A percentile compares a stretch with the other conserved stretches of the same genome.
Conservation (phyloP, 306 rosid genomes). For the Acmispon strigosus region DNA sequence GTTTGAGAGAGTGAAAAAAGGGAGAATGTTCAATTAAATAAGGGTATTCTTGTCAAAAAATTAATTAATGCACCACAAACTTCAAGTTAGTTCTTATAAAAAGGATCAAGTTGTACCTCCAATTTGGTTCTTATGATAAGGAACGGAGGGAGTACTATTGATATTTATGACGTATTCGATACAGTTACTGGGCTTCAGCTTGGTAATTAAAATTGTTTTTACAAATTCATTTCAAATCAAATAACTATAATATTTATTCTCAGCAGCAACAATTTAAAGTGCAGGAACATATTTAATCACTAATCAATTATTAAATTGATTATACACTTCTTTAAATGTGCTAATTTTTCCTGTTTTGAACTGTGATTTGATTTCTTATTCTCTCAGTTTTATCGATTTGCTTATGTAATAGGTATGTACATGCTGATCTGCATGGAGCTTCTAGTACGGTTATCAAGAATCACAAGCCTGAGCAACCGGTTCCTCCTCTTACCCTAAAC, state of each 20-base stretch:
- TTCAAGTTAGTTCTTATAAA: too few species aligned
- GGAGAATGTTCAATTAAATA: too few species aligned
- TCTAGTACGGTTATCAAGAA: conserved; percentile 89
- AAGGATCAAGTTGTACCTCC: too few species aligned
- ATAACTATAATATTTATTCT: not conserved
- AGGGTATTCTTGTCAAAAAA: too few species aligned
- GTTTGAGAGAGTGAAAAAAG: too few species aligned
- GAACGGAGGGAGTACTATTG: too few species aligned
- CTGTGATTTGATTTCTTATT: conserved; percentile 24
- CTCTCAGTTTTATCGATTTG: conserved; percentile 28
- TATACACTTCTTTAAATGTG: not conserved
- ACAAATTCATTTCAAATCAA: not conserved
- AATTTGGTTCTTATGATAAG: too few species aligned
- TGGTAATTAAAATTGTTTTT: not conserved
- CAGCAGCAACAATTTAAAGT: not conserved
- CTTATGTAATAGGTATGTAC: conserved; percentile 65
- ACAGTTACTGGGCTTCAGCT: too few species aligned
- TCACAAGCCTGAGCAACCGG: conserved; percentile 80
- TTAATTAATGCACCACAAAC: too few species aligned
- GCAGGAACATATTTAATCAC: not conserved
- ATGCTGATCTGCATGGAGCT: conserved; percentile 97
- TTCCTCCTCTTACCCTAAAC: conserved; percentile 87
- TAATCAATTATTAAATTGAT: not conserved
- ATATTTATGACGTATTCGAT: too few species aligned
- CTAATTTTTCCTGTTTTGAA: not conserved